Conservation (phyloP, 2,329 filamentous ascomycete genomes). For the Trichoderma endophyticum region DNA sequence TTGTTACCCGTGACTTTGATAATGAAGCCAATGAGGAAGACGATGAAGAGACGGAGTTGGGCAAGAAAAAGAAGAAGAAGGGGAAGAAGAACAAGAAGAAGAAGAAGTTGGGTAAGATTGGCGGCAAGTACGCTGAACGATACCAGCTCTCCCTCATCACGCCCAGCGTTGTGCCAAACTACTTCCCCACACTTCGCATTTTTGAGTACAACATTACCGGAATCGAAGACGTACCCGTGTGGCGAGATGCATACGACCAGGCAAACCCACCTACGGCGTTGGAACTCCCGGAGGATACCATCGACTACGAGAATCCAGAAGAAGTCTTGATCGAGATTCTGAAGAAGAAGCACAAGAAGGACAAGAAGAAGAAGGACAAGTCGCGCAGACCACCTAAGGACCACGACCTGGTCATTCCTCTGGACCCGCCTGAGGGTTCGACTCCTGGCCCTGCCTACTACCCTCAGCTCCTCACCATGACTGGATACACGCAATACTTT, state of each 20-base stretch:
- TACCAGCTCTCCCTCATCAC: constrained; percentile 79
- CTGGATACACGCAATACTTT: constrained; percentile 85
- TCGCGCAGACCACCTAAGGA: constrained; percentile 52
- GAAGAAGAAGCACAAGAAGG: constrained; percentile 29
- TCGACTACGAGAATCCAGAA: constrained; percentile 29
- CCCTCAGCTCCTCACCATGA: constrained; percentile 73
- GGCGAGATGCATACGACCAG: constrained; percentile 37
- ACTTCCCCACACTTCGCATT: constrained; percentile 85
- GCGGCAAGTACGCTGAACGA: constrained; percentile 78
- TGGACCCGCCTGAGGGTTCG: constrained; percentile 66
- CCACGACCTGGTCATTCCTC: constrained; percentile 63
- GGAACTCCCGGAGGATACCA: neutral
- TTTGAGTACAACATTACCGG: constrained; percentile 89
- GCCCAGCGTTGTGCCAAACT: constrained; percentile 89
- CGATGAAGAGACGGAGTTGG: constrained; percentile 23
- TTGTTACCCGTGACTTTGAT: constrained; percentile 30
- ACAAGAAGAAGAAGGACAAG: constrained; percentile 31
- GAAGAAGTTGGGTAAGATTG: constrained; percentile 59
- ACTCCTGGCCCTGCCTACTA: constrained; percentile 88
- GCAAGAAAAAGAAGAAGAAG: constrained; percentile 35
- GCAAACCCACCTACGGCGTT: constrained; percentile 11
- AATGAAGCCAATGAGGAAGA: constrained; percentile 19
- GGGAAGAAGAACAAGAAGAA: constrained; percentile 46
- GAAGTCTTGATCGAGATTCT: constrained; percentile 30
- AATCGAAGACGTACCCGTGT: constrained; percentile 55